Percentiles rank a stretch among this genome's conserved stretches.
Evolutionary conservation across 2,329 filamentous ascomycete species (phyloP).

Genomic region (Seiridium cupressi): DNA sequence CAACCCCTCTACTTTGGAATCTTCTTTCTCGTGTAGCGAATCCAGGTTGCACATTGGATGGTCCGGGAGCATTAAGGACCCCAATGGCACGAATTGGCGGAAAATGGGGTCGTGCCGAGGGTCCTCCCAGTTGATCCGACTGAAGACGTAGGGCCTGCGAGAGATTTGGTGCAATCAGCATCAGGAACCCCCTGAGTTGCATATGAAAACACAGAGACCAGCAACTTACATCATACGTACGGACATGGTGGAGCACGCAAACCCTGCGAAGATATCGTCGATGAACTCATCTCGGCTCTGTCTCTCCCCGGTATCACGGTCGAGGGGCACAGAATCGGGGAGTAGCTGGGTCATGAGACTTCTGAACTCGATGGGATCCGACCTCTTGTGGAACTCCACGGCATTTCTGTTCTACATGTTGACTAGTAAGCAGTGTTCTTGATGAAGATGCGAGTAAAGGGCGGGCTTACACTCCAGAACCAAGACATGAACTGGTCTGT

Average conservation of each 20-base stretch:
- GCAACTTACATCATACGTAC: constrained; percentile 50
- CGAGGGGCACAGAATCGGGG: constrained; percentile 46
- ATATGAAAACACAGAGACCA: too few species aligned
- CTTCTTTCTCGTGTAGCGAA: constrained; percentile 55
- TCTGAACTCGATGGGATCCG: constrained; percentile 38
- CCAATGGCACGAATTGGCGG: constrained; percentile 58
- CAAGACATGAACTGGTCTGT: constrained; percentile 50
- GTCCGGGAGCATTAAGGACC: constrained; percentile 50
- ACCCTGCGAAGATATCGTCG: constrained; percentile 49
- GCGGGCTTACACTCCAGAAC: constrained; percentile 45
- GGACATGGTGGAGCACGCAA: constrained; percentile 56
- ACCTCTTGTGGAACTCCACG: constrained; percentile 34
- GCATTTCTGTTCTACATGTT: constrained; percentile 42
- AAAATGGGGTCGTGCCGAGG: constrained; percentile 59
- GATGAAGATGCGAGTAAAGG: constrained; percentile 4
- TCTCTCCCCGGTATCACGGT: constrained; percentile 26
- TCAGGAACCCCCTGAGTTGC: too few species aligned
- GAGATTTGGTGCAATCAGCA: background rate
- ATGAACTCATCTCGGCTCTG: constrained; percentile 52
- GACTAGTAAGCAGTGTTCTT: constrained; percentile 7
- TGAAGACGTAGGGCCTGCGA: constrained; percentile 54
- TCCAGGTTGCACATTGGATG: constrained; percentile 55
- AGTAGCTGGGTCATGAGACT: constrained; percentile 49
- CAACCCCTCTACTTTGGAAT: constrained; percentile 55
- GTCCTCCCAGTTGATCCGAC: constrained; percentile 57